Conservation (phyloP, 305 asterid genomes). For the Solanum hybrid region DNA sequence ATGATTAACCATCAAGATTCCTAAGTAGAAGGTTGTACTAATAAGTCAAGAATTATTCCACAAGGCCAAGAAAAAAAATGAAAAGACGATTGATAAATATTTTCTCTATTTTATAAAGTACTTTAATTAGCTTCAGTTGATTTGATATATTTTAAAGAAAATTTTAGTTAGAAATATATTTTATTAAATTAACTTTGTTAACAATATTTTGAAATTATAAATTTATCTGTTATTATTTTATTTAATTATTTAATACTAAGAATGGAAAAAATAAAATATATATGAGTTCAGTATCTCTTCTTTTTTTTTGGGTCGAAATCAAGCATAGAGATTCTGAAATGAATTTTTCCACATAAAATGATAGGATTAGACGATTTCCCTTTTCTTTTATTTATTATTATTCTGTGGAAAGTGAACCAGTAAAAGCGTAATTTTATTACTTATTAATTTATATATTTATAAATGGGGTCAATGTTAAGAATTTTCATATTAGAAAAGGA, state of each 20-base stretch:
- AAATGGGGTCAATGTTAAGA: neutral
- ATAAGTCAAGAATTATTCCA: neutral
- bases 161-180: neutral
- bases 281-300: neutral
- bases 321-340: neutral
- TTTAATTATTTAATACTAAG: neutral
- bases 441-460: neutral
- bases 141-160: neutral
- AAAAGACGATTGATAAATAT: neutral
- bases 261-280: too few relatives aligned
- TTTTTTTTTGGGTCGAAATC: neutral
- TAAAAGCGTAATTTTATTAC: neutral
- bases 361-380: neutral
- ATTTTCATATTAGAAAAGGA: too few relatives aligned
- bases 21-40: neutral
- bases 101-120: neutral
- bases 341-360: neutral
- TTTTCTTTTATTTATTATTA: neutral
- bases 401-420: neutral
- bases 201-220: neutral
- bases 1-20: neutral
- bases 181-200: neutral
- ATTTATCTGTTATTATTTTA: neutral
- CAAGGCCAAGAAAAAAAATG: neutral
- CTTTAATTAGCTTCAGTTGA: neutral